A percentile compares a stretch with the other conserved stretches of the same genome.
Evolutionary conservation across 805 yeast species (phyloP).

Genomic region (Wickerhamomyces rabaulensis): DNA sequence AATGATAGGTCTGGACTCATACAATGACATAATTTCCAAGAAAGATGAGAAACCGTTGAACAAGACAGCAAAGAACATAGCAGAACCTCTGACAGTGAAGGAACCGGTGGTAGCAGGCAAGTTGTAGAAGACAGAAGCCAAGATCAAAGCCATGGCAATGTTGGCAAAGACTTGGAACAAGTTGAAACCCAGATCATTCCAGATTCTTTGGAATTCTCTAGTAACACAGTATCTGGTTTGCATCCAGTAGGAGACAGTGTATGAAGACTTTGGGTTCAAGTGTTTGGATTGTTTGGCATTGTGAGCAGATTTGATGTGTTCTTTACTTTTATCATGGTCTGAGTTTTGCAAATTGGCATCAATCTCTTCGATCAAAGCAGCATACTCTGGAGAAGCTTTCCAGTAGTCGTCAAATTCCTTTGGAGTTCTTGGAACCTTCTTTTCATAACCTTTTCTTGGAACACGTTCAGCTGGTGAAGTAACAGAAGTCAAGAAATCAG

Average conservation of each 20-base stretch:
- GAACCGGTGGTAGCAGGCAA: conserved; percentile 35
- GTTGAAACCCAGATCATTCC: conserved; percentile 41
- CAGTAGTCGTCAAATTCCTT: conserved; percentile 57
- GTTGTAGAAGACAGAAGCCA: conserved; percentile 53
- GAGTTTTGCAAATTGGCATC: conserved; percentile 11
- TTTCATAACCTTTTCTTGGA: conserved; percentile 41
- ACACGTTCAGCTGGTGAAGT: conserved; percentile 63
- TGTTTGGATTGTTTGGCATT: conserved; percentile 44
- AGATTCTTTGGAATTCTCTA: conserved; percentile 42
- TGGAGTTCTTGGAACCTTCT: conserved; percentile 54
- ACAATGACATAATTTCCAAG: conserved; percentile 48
- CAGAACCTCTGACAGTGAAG: conserved; percentile 50
- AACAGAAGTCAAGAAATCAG: conserved; percentile 65
- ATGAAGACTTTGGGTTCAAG: conserved; percentile 40
- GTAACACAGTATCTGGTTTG: conserved; percentile 41
- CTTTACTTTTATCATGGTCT: conserved; percentile 9
- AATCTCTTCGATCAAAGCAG: conserved; percentile 38
- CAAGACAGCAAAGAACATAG: conserved; percentile 60
- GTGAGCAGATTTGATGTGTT: conserved; percentile 36
- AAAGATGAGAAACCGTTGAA: conserved; percentile 56
- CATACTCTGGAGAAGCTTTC: conserved; percentile 44
- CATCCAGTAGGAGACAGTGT: conserved; percentile 42
- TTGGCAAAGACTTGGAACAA: conserved; percentile 39
- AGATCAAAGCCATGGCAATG: conserved; percentile 44
- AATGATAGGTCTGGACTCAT: conserved; percentile 53